Evolutionary conservation across 2,329 filamentous ascomycete species (phyloP).

Genomic region (Aspergillus pseudoterreus): DNA sequence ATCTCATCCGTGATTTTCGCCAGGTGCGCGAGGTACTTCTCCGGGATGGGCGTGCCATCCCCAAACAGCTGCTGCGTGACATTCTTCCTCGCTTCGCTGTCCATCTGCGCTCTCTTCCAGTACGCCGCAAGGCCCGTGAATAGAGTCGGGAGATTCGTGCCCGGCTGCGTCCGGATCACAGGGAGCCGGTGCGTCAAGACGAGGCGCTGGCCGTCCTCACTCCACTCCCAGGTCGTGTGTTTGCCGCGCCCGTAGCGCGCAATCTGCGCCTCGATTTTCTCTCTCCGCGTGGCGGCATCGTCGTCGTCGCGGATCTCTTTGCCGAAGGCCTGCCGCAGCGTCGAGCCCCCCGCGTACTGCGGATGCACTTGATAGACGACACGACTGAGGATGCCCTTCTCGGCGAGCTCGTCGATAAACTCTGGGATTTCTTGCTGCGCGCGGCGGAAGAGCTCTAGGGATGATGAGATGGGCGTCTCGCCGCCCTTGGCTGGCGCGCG

Average conservation of each 20-base stretch:
- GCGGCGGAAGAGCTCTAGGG: conserved; percentile 45
- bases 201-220: conserved; percentile 34
- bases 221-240: conserved; percentile 49
- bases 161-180: conserved; percentile 46
- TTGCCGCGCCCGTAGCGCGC: conserved; percentile 43
- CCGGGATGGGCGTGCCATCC: conserved; percentile 47
- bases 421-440: conserved; percentile 46
- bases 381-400: conserved; percentile 44
- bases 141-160: conserved; percentile 44
- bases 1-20: conserved; percentile 49
- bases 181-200: conserved; percentile 46
- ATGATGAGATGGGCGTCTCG: conserved; percentile 49
- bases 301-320: conserved; percentile 46
- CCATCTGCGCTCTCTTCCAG: conserved; percentile 34
- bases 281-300: conserved; percentile 36
- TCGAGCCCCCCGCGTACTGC: conserved; percentile 48
- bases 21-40: conserved; percentile 42
- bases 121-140: conserved; percentile 48
- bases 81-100: conserved; percentile 25
- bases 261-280: conserved; percentile 51
- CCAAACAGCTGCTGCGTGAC: conserved; percentile 43
- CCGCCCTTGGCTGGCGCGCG: conserved; percentile 33
- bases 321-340: conserved; percentile 46
- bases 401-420: conserved; percentile 41
- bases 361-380: conserved; percentile 42